These are phyloP conservation scores for Paxillus involutus DNA, from an alignment of 768 basidiomycete species.

Conservation along the genomic window DNA sequence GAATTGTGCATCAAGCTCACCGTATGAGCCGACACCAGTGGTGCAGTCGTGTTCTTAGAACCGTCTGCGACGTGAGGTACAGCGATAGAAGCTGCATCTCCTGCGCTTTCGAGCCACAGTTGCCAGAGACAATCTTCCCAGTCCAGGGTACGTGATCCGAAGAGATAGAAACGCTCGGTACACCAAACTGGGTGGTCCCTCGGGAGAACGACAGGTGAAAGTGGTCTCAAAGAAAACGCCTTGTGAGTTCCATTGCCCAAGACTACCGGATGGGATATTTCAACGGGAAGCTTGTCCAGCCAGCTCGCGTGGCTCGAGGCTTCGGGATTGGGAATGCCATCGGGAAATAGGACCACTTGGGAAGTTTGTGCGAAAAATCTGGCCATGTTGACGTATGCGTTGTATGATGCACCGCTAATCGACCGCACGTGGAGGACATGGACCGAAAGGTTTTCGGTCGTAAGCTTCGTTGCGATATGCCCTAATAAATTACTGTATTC, in stretches of 20 bases:
- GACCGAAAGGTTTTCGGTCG: constrained; percentile 33
- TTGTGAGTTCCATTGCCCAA: constrained; percentile 30
- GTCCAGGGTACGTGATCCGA: constrained; percentile 45
- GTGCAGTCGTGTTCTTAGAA: constrained; percentile 3
- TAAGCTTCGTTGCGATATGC: constrained; percentile 4
- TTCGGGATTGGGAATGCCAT: constrained; percentile 28
- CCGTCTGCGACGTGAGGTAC: constrained; percentile 11
- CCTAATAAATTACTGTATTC: constrained; percentile 20
- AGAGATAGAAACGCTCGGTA: constrained; percentile 52
- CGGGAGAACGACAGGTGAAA: constrained; percentile 46
- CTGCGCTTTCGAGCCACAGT: constrained; percentile 54
- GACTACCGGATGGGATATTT: constrained; percentile 24
- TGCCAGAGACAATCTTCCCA: constrained; percentile 73
- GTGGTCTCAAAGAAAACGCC: constrained; percentile 37
- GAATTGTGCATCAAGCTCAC: constrained; percentile 11
- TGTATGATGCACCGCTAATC: constrained; percentile 40
- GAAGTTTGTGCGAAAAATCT: constrained; percentile 55
- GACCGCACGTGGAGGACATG: constrained; percentile 49
- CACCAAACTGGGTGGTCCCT: constrained; percentile 59
- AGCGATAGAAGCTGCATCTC: constrained; percentile 30
- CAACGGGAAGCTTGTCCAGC: constrained; percentile 11
- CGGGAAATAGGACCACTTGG: constrained; percentile 53
- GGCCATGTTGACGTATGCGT: constrained; percentile 61
- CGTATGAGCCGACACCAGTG: constrained; percentile 15
- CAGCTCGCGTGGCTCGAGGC: constrained; percentile 20